Evolutionary conservation across 768 basidiomycete genomes (phyloP).

Genomic region (Rhodotorula toruloides): DNA sequence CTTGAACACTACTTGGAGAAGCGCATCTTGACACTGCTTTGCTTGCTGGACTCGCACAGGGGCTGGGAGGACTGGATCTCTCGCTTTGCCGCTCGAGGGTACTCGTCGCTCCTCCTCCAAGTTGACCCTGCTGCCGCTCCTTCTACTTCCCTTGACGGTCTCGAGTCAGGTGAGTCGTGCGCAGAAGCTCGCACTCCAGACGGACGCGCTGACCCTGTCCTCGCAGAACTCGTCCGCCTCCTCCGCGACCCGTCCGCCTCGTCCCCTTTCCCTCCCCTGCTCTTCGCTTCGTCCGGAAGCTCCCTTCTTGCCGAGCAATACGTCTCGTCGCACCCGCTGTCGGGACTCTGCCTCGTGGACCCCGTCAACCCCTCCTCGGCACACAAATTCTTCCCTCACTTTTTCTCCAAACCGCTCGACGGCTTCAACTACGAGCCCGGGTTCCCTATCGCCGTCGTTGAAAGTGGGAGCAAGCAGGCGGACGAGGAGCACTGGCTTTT

Average conservation of each 20-base stretch:
- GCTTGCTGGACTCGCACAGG: too few species aligned
- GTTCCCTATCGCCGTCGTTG: slow-evolving; percentile 57
- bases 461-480: neutral
- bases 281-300: slow-evolving; percentile 54
- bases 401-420: slow-evolving; percentile 43
- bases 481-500: slow-evolving; percentile 18
- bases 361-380: slow-evolving; percentile 52
- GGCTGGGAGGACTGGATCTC: slow-evolving; percentile 22
- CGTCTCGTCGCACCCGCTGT: slow-evolving; percentile 63
- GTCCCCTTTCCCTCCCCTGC: slow-evolving; percentile 58
- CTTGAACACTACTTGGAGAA: too few species aligned
- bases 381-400: slow-evolving; percentile 43
- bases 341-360: slow-evolving; percentile 59
- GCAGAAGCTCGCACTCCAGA: neutral
- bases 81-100: slow-evolving; percentile 18
- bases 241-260: slow-evolving; percentile 48
- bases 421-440: slow-evolving; percentile 62
- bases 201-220: neutral
- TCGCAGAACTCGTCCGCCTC: slow-evolving; percentile 47
- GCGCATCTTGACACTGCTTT: too few species aligned
- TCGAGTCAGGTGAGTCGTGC: slow-evolving; percentile 25
- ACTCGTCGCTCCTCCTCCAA: slow-evolving; percentile 32
- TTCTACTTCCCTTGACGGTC: neutral
- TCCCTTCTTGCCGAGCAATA: slow-evolving; percentile 63
- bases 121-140: slow-evolving; percentile 11